Base-by-base conservation (phyloP, 495 filamentous ascomycete species). In the Penicillium cosmopolitanum region DNA sequence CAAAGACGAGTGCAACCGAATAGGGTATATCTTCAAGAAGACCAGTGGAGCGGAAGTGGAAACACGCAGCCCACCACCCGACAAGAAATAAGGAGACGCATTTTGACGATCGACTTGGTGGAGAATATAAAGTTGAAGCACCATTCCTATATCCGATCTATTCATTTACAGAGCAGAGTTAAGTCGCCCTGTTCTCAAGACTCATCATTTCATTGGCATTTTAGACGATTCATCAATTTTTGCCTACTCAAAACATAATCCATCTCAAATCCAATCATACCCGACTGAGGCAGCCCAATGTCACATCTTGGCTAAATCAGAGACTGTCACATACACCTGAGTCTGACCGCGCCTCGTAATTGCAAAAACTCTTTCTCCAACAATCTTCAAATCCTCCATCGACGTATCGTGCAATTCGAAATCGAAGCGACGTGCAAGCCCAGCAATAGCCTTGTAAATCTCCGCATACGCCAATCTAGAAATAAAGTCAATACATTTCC, bases 21-120 rank as follows among this genome's bases (percentile, higher is more conserved):
- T 92, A 48, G 80, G 81, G 7, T 93, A 85, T 71, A 76, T 92
- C 11, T 90, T 93, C 67, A 84, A 86, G 52, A 93, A 91, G 67
- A 79, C 74, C 3, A 73, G 62, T 48, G 61, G 55, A 36, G 66
- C 69, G 3, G 69, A 73, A 31, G 58, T 71, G 15, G 66, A 65
- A 52, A 51, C 44, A 38, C 55, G 34, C 28, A 51, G 9, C 7
- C 34, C 51, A 9, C 34, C 15, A 13, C 16, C 18, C 11, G 46
- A 51, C 0, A 19, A 16, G 15, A n/a, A 18, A 25, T n/a, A 34
- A 33, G 21, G 46, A 52, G 28, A 28, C 9, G 13, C 15, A 11
- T 16, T 19, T 47, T 8, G 2, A 5, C 44, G 4, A 47, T 54
- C 7, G 12, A 43, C 21, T 13, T 12, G 9, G 36, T 2, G 4